Conservation (phyloP, 305 asterid genomes). For the Fraxinus velutina region DNA sequence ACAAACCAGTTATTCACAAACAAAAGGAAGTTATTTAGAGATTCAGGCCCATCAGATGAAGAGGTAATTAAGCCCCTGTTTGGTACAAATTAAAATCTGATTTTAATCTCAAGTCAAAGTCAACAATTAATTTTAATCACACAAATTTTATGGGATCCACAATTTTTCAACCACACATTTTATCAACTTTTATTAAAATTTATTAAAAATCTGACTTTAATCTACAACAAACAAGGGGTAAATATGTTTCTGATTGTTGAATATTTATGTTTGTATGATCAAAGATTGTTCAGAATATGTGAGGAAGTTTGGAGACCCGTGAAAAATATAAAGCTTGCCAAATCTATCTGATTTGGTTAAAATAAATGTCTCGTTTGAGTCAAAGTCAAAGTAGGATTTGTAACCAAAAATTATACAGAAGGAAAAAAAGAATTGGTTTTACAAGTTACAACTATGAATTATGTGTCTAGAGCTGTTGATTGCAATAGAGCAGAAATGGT, state of each 20-base stretch:
- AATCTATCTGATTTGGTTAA: slow-evolving; percentile 12
- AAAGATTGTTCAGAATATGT: not conserved
- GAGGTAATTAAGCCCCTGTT: slow-evolving; percentile 34
- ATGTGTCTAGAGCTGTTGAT: not conserved
- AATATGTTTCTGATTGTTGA: not conserved
- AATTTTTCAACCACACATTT: too few species aligned
- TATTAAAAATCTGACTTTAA: too few species aligned
- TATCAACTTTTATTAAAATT: too few species aligned
- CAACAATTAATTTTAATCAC: too few species aligned
- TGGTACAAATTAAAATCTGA: too few species aligned
- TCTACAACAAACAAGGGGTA: too few species aligned
- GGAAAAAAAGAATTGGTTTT: not conserved
- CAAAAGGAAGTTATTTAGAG: slow-evolving; percentile 27
- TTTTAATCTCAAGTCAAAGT: too few species aligned
- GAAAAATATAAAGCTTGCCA: slow-evolving; percentile 10
- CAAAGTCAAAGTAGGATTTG: not conserved
- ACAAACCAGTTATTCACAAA: slow-evolving; percentile 41
- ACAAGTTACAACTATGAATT: not conserved
- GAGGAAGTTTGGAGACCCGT: slow-evolving; percentile 11
- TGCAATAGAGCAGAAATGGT: not conserved
- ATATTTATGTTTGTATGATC: not conserved
- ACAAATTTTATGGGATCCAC: too few species aligned
- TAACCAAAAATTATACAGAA: not conserved
- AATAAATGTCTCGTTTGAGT: not conserved
- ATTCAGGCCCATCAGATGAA: slow-evolving; percentile 32